These are phyloP conservation scores for Cyclotella choctawhatcheeana DNA, from an alignment of 108 stramenopile species.

Conservation along the genomic window DNA sequence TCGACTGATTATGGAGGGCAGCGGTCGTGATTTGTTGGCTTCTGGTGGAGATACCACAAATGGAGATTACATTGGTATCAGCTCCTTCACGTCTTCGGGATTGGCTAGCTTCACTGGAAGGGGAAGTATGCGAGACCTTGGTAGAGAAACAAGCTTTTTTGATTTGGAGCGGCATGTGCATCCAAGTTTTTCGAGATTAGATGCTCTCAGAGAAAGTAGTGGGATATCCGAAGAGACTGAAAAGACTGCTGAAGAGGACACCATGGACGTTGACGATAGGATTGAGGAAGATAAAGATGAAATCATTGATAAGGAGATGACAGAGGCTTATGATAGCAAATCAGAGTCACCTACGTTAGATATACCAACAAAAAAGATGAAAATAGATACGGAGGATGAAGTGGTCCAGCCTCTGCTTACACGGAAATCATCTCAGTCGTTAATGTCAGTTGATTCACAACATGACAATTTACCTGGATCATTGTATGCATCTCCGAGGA, in stretches of 20 bases:
- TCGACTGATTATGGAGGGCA: constrained; percentile 32
- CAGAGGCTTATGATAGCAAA: background rate
- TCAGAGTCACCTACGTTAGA: background rate
- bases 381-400: constrained; percentile 19
- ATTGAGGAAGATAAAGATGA: constrained; percentile 12
- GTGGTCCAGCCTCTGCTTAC: constrained; percentile 12
- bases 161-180: constrained; percentile 45
- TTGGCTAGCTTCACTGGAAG: constrained; percentile 14
- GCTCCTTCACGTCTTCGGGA: constrained; percentile 12
- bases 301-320: background rate
- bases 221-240: background rate
- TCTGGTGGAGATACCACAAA: constrained; percentile 17
- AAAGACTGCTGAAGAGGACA: background rate
- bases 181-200: constrained; percentile 33
- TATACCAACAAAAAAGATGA: constrained; percentile 7
- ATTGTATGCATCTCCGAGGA: constrained; percentile 17
- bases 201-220: constrained; percentile 10
- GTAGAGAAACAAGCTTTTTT: constrained; percentile 14
- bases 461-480: constrained; percentile 16
- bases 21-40: constrained; percentile 20
- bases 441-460: constrained; percentile 16
- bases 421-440: background rate
- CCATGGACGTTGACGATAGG: constrained; percentile 13
- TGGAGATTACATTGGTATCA: background rate
- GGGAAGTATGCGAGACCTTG: constrained; percentile 22